Evolutionary conservation across 306 rosid genomes (phyloP), one percentile per base, ranked within the genome.

Genomic region (Casuarina glauca): DNA sequence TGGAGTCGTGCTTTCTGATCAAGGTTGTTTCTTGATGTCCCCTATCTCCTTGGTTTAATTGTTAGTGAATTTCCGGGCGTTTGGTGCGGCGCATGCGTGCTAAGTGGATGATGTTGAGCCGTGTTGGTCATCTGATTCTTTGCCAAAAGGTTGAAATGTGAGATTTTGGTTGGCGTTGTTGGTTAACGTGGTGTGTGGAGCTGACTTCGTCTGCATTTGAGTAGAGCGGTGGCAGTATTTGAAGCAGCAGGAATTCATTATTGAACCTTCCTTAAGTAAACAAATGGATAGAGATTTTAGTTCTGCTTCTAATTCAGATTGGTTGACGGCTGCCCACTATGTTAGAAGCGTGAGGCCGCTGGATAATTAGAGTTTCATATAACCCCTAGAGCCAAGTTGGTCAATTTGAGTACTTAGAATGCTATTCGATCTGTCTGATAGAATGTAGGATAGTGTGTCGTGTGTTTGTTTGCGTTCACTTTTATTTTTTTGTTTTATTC

Each of bases 1-100:
- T 53, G 97, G 97, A n/a, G 97, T 93, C 79, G 55, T 95, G 43
- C 99, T 93, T 77, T 93, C 99, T 57, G 97, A 95, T 70, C 90
- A 91, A 93, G 99, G 98, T 91, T 16, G 3, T 42, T 68, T 20
- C 51, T 17, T 26, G 32, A 6, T 48, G 6, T 49, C 17, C 53
- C 19, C 9, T 42, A 39, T 16, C 48, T 5, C 6, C 6, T 39
- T 39, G 49, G 10, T 64, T 64, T 16, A 15, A 64, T 5, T 3
- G 17, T 35, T 35, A 32, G 36, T 62, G 68, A 62, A 36, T 12
- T 17, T 16, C 43, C 35, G 10, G 5, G 48, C 52, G 51, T 6
- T 71, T 78, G 48, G 74, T 79, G 44, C 38, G 52, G 42, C 50
- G 35, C 52, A 17, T 72, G 0, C 64, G 16, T 17, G 36, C 36